Conservation (phyloP, 352 stramenopile species). For the Globisporangium acanthophoron region DNA sequence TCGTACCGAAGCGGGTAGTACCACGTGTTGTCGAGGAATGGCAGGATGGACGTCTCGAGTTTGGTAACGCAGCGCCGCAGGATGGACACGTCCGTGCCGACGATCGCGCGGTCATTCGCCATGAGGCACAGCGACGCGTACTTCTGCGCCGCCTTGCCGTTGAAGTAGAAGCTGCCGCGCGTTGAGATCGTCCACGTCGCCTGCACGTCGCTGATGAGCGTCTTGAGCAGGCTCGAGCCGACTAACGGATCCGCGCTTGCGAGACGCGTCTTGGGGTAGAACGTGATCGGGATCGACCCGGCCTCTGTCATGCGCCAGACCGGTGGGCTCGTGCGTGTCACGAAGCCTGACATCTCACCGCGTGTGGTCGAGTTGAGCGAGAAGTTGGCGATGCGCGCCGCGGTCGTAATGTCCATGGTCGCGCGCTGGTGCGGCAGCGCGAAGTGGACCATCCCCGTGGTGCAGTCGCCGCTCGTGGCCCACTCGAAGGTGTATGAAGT, state of each 20-base stretch:
- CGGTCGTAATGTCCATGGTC: slow-evolving; percentile 36
- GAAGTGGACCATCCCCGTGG: slow-evolving; percentile 55
- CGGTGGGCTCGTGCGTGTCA: slow-evolving; percentile 33
- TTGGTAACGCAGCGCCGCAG: slow-evolving; percentile 59
- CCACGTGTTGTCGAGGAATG: slow-evolving; percentile 65
- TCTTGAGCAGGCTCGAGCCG: slow-evolving; percentile 28
- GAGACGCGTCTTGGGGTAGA: slow-evolving; percentile 48
- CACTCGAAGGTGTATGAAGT: slow-evolving; percentile 56
- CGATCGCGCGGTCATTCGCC: slow-evolving; percentile 59
- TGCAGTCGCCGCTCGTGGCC: slow-evolving; percentile 48
- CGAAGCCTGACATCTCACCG: slow-evolving; percentile 45
- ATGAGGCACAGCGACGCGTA: slow-evolving; percentile 72
- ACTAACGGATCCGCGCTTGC: slow-evolving; percentile 11
- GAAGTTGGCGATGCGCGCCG: slow-evolving; percentile 27
- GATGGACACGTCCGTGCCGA: slow-evolving; percentile 47
- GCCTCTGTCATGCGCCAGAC: slow-evolving; percentile 46
- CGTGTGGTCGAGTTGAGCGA: slow-evolving; percentile 42
- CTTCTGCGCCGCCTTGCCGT: slow-evolving; percentile 68
- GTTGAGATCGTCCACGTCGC: slow-evolving; percentile 43
- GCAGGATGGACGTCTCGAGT: slow-evolving; percentile 42
- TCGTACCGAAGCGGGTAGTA: slow-evolving; percentile 62
- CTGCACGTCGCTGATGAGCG: slow-evolving; percentile 47
- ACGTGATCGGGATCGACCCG: slow-evolving; percentile 37
- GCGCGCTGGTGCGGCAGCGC: slow-evolving; percentile 53
- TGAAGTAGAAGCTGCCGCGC: slow-evolving; percentile 70